Conservation (phyloP, 352 stramenopile genomes). For the Globisporangium sylvaticum region DNA sequence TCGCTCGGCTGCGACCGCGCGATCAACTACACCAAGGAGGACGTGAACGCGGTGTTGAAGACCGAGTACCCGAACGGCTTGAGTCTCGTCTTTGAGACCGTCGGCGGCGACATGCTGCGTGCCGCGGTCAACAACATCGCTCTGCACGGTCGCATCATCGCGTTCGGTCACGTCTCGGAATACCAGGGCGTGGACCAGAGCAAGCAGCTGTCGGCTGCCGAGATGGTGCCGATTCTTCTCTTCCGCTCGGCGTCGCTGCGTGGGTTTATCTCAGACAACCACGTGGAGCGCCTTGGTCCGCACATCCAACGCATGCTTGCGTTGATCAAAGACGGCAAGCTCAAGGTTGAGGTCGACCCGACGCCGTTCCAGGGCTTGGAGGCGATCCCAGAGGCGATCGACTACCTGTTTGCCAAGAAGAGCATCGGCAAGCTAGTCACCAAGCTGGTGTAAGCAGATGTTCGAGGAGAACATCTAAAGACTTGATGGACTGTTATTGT, state of each 20-base stretch:
- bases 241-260: constrained; percentile 28
- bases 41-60: constrained; percentile 49
- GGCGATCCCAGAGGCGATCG: constrained; percentile 29
- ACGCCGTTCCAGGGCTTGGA: constrained; percentile 30
- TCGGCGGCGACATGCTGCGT: constrained; percentile 55
- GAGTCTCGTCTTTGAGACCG: constrained; percentile 61
- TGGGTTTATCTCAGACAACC: constrained; percentile 43
- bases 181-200: constrained; percentile 23
- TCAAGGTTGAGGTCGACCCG: constrained; percentile 25
- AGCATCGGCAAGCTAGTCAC: constrained; percentile 53
- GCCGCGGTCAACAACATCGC: constrained; percentile 54
- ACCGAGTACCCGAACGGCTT: constrained; percentile 66
- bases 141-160: constrained; percentile 48
- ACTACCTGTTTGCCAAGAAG: constrained; percentile 34
- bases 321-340: constrained; percentile 32
- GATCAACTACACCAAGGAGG: constrained; percentile 86
- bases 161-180: constrained; percentile 50
- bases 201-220: too few relatives aligned
- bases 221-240: too few relatives aligned
- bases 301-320: constrained; percentile 28
- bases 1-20: constrained; percentile 61
- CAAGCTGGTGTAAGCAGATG: too few relatives aligned
- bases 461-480: too few relatives aligned
- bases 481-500: too few relatives aligned
- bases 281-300: constrained; percentile 32